phyloP scores from a whole-genome alignment of 352 stramenopile genomes.

The Pythium biforme region DNA sequence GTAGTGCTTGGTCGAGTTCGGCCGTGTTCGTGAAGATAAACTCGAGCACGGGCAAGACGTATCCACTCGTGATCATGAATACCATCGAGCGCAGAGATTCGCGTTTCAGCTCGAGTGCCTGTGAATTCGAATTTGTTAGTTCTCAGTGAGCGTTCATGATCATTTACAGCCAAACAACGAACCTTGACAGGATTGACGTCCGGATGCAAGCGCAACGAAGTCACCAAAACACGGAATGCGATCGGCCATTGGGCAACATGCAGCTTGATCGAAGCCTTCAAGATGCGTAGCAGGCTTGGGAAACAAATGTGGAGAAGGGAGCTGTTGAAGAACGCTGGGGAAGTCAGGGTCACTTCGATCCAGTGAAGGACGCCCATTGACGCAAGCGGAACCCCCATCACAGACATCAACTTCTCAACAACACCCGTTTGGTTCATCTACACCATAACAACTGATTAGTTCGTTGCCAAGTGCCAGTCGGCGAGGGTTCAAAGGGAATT shows the following conservation, averaged over 20 bases:
- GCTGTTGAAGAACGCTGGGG: constrained; percentile 76
- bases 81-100: constrained; percentile 85
- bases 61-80: constrained; percentile 86
- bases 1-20: constrained; percentile 78
- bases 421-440: constrained; percentile 87
- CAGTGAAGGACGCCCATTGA: constrained; percentile 86
- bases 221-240: constrained; percentile 78
- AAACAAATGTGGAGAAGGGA: constrained; percentile 86
- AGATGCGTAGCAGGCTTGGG: constrained; percentile 69
- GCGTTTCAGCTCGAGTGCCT: constrained; percentile 78
- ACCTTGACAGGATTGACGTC: constrained; percentile 86
- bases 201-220: constrained; percentile 63
- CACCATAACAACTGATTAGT: not conserved
- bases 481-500: constrained; percentile 15
- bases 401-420: constrained; percentile 72
- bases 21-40: constrained; percentile 80
- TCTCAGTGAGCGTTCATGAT: too few species aligned
- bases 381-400: constrained; percentile 81
- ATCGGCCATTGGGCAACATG: constrained; percentile 84
- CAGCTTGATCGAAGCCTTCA: constrained; percentile 76
- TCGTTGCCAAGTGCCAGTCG: not conserved
- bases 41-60: constrained; percentile 81
- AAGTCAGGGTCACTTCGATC: constrained; percentile 75
- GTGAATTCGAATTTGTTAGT: not conserved
- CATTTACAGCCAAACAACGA: not conserved